These are phyloP conservation scores for Waltergamsia citrina DNA, from an alignment of 2,329 filamentous ascomycete species.

Conservation along the genomic window DNA sequence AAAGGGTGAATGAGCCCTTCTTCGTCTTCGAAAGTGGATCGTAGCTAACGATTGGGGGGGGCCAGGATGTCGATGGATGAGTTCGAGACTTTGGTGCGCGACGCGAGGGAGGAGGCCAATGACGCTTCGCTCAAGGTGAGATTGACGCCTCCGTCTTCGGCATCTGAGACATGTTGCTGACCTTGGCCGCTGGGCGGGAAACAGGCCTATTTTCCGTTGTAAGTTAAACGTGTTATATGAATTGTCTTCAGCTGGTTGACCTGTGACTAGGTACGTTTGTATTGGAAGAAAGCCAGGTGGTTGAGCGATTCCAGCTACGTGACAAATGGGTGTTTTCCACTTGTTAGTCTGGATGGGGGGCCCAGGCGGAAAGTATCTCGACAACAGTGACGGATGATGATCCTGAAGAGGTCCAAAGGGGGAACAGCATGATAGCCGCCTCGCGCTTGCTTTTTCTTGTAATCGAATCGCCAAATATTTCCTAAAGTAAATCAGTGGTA, in stretches of 20 bases:
- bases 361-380: too few relatives aligned
- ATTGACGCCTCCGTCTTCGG: not conserved
- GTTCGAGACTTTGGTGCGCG: slow-evolving; percentile 45
- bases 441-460: too few relatives aligned
- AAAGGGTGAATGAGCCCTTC: slow-evolving; percentile 27
- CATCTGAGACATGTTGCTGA: not conserved
- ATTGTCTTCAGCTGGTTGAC: slow-evolving; percentile 1
- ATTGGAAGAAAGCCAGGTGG: slow-evolving; percentile 46
- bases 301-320: too few relatives aligned
- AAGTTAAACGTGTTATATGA: slow-evolving; percentile 20
- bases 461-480: too few relatives aligned
- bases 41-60: slow-evolving; percentile 4
- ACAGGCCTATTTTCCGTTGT: slow-evolving; percentile 54
- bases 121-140: slow-evolving; percentile 47
- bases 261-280: slow-evolving; percentile 43
- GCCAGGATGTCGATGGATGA: slow-evolving; percentile 47
- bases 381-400: too few relatives aligned
- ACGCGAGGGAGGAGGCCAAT: slow-evolving; percentile 43
- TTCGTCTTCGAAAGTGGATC: not conserved
- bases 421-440: too few relatives aligned
- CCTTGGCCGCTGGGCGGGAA: not conserved
- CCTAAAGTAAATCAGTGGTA: too few relatives aligned
- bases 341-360: too few relatives aligned
- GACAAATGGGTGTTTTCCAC: too few relatives aligned
- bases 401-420: too few relatives aligned